Evolutionary conservation across 306 rosid genomes (phyloP).

Genomic region (Cucumis melo): DNA sequence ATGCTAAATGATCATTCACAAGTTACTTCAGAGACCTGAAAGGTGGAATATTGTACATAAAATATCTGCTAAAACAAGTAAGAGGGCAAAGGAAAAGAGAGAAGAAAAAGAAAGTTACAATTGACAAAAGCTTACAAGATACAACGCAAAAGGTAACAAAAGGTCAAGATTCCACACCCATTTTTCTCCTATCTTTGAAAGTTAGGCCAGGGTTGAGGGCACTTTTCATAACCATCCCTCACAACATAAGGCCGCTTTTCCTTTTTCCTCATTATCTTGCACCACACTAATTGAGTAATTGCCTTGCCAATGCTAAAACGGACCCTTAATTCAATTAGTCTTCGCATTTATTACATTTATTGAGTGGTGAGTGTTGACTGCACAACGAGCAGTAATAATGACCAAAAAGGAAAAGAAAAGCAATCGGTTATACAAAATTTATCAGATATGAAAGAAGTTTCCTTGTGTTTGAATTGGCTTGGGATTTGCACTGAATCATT

Average conservation of each 20-base stretch:
- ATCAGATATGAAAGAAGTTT: not conserved
- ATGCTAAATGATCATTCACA: not conserved
- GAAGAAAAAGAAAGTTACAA: not conserved
- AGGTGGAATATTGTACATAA: not conserved
- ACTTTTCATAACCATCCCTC: constrained; percentile 1
- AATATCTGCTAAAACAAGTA: not conserved
- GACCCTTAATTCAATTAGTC: not conserved
- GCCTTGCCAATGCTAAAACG: not conserved
- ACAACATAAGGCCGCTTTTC: not conserved
- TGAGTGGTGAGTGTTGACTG: not conserved
- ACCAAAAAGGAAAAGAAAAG: not conserved
- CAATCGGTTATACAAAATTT: not conserved
- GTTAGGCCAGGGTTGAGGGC: constrained; percentile 27
- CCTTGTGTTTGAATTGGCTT: not conserved
- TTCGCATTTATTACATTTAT: not conserved
- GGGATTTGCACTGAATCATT: not conserved
- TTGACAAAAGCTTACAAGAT: not conserved
- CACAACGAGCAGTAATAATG: not conserved
- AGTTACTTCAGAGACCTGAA: not conserved
- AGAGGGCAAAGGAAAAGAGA: not conserved
- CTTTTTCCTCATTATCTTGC: not conserved
- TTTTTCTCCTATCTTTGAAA: constrained; percentile 36
- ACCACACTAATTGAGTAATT: not conserved
- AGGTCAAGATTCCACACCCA: constrained; percentile 64
- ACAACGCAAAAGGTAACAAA: constrained; percentile 17